Evolutionary conservation across 108 stramenopile species (phyloP).

Genomic region (Fragilaria crotonensis): DNA sequence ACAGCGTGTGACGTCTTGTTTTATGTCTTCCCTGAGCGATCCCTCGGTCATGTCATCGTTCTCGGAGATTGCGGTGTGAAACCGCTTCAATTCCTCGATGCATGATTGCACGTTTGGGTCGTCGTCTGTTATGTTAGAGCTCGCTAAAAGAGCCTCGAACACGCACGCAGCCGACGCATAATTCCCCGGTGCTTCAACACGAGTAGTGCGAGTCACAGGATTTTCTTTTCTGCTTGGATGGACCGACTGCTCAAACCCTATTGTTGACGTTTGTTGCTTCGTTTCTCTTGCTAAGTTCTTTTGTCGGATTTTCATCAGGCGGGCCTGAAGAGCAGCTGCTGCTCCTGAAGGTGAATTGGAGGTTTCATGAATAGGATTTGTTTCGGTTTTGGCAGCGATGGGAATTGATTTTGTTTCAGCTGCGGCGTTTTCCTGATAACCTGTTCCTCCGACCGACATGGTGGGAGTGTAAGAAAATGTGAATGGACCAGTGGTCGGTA

Average conservation of each 20-base stretch:
- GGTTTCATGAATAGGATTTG: too few relatives aligned
- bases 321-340: slow-evolving; percentile 48
- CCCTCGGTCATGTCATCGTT: slow-evolving; percentile 2
- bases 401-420: too few relatives aligned
- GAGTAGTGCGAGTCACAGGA: too few relatives aligned
- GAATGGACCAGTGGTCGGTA: not conserved
- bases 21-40: slow-evolving; percentile 20
- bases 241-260: too few relatives aligned
- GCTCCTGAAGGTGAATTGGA: slow-evolving; percentile 18
- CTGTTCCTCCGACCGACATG: too few relatives aligned
- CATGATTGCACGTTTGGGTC: slow-evolving; percentile 21
- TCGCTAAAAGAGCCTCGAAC: too few relatives aligned
- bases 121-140: slow-evolving; percentile 24
- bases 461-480: not conserved
- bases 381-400: too few relatives aligned
- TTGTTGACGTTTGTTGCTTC: too few relatives aligned
- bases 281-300: slow-evolving; percentile 11
- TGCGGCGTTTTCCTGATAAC: too few relatives aligned
- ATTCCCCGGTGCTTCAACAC: too few relatives aligned
- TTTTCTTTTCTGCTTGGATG: too few relatives aligned
- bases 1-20: slow-evolving; percentile 13
- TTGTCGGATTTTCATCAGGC: slow-evolving; percentile 44
- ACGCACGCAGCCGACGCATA: too few relatives aligned
- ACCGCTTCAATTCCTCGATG: slow-evolving; percentile 30
- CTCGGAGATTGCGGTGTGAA: slow-evolving; percentile 39